Evolutionary conservation across 73 alveolate genomes (phyloP), one percentile per base, ranked within the genome.

Genomic region (Symbiodinium natans): DNA sequence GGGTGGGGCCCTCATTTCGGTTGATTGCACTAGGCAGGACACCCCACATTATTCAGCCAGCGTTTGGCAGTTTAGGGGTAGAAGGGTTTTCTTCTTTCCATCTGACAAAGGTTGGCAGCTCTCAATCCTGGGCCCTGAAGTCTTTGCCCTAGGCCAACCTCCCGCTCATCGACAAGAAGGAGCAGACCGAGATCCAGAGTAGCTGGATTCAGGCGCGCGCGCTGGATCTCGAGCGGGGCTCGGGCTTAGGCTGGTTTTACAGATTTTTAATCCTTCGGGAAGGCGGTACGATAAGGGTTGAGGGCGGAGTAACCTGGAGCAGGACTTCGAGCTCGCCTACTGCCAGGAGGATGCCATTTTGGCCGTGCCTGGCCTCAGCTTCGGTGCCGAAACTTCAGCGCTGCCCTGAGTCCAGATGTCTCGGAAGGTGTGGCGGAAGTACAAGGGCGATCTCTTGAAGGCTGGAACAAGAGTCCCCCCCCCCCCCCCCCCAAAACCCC

Each of bases 71-170:
- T n/a, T n/a, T n/a, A n/a, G n/a, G n/a, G n/a, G n/a, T n/a, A n/a
- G n/a, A n/a, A n/a, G n/a, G n/a, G n/a, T n/a, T n/a, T n/a, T n/a
- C n/a, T n/a, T n/a, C n/a, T n/a, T n/a, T n/a, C n/a, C n/a, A n/a
- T n/a, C n/a, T n/a, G n/a, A n/a, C n/a, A n/a, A n/a, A n/a, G n/a
- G n/a, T n/a, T n/a, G n/a, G n/a, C n/a, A n/a, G n/a, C n/a, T n/a
- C n/a, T n/a, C n/a, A n/a, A n/a, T n/a, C n/a, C n/a, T n/a, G n/a
- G n/a, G n/a, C n/a, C n/a, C n/a, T n/a, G n/a, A n/a, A n/a, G n/a
- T n/a, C n/a, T n/a, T n/a, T n/a, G n/a, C n/a, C n/a, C n/a, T n/a
- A 89, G 95, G 97, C 97, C 88, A 90, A 90, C 48, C 52, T 90
- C 39, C 97, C 97, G 6, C 77, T 90, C 56, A 90, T 90, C 68